These are phyloP conservation scores for Fusarium nematophilum DNA, from an alignment of 2,329 filamentous ascomycete genomes.

Conservation along the genomic window DNA sequence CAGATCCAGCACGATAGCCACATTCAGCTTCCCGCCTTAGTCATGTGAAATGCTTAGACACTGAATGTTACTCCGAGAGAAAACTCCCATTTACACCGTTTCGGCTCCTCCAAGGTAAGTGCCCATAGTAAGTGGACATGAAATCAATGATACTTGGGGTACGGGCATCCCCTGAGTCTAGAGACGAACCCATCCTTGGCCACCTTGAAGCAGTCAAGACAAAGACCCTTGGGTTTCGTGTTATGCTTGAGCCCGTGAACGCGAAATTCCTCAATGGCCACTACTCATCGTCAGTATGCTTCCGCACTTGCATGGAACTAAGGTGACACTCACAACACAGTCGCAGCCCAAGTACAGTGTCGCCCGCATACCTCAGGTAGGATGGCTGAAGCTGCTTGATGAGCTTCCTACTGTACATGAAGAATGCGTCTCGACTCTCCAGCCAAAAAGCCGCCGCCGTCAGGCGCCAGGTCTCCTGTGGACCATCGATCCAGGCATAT, in stretches of 20 bases:
- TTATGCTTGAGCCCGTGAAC: conserved; percentile 2
- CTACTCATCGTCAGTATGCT: neutral
- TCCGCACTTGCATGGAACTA: fast-evolving
- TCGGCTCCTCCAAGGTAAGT: neutral
- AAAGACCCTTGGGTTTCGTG: conserved; percentile 14
- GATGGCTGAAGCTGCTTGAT: conserved; percentile 14
- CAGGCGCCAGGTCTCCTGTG: conserved; percentile 24
- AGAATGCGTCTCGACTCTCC: conserved; percentile 16
- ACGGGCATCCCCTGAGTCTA: conserved; percentile 10
- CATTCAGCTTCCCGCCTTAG: too few relatives aligned
- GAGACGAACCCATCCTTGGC: conserved; percentile 14
- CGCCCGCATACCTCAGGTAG: conserved; percentile 2
- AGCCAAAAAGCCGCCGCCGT: conserved; percentile 18
- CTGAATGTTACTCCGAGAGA: neutral
- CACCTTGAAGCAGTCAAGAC: conserved; percentile 17
- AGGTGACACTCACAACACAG: conserved; percentile 15
- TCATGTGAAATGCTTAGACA: too few relatives aligned
- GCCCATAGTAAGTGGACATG: neutral
- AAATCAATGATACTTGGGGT: conserved; percentile 22
- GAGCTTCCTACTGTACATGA: conserved; percentile 19
- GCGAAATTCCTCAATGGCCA: conserved; percentile 26
- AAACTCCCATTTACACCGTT: neutral
- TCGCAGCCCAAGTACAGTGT: conserved; percentile 15
- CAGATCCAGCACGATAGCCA: too few relatives aligned
- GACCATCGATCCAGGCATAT: conserved; percentile 16